Evolutionary conservation across 257 asterid genomes (phyloP).

Genomic region (Solanum clarkiae): DNA sequence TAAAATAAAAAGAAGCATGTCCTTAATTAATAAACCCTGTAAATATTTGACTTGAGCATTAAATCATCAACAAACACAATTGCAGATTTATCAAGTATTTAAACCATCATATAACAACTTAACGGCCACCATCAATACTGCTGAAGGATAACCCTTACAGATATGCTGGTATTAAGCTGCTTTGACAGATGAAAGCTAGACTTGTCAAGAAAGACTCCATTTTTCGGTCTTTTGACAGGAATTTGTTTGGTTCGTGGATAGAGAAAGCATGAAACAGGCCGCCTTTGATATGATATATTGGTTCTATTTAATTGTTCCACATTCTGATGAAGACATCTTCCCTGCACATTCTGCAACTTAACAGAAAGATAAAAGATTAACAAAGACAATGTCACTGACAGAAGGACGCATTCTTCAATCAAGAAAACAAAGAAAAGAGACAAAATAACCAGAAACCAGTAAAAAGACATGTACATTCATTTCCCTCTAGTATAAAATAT

Average conservation of each 20-base stretch:
- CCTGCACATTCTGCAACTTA: conserved; percentile 45
- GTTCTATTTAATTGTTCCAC: conserved; percentile 19
- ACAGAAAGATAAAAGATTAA: neutral
- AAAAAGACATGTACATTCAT: neutral
- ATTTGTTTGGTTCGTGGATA: conserved; percentile 34
- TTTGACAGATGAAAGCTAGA: conserved; percentile 39
- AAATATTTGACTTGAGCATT: neutral
- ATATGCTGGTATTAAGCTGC: conserved; percentile 18
- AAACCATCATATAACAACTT: neutral
- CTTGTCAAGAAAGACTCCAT: conserved; percentile 54
- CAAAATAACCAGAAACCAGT: neutral
- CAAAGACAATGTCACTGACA: neutral
- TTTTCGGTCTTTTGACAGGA: conserved; percentile 30
- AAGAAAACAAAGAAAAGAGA: neutral
- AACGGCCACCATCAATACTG: neutral
- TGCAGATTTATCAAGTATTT: neutral
- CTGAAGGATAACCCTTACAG: conserved; percentile 31
- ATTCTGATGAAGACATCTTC: conserved; percentile 29
- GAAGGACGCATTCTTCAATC: neutral
- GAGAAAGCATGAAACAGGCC: conserved; percentile 47
- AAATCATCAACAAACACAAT: neutral
- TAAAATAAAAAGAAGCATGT: neutral
- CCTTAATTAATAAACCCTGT: neutral
- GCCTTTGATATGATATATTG: conserved; percentile 16
- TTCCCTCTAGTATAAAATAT: neutral